Evolutionary conservation across 176 grass and related monocot species (phyloP), one percentile per base, ranked within the genome.

Genomic region (Raddia guianensis): DNA sequence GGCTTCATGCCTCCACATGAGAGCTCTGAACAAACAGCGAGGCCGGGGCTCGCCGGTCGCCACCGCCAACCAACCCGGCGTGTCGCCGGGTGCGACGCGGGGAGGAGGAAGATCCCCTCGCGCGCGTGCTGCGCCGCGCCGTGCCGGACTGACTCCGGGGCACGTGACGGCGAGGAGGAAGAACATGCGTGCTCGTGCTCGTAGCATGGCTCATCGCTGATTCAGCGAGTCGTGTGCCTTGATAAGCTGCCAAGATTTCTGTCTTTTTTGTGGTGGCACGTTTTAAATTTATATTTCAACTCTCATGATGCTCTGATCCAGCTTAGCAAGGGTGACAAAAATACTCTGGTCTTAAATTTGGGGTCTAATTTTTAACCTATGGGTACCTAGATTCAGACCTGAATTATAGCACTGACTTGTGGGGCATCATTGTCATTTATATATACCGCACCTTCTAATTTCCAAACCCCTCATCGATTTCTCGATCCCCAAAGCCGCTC

Each of bases 21-120:
- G 58, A 20, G 49, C 19, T 79, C 75, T 79, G 60, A 66, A 19
- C 49, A 71, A 73, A 86, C 76, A 80, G 76, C 76, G 69, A 86
- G n/a, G 82, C 52, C 76, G 69, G 80, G n/a, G 82, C 52, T 47
- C 48, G 15, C 45, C 44, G 2, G 56, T 52, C 47, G 35, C 59
- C 58, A 68, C 55, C 66, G 72, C 55, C 66, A 78, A 53, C 33
- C 71, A 80, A 72, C 4, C 51, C 70, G 48, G 79, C 66, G 68
- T 55, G 71, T 57, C 52, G 20, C 13, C 13, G 70, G 49, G 49
- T 72, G 70, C 70, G 70, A 27, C 49, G 70, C 48, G 46, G 49
- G 21, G 46, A 63, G 56, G 55, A 49, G 35, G n/a, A 78, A 55
- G 83, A 73, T 73, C 76, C 58, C 68, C 32, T 53, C 8, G 55